A percentile compares a stretch with the other conserved stretches of the same genome.
Evolutionary conservation across 2,329 filamentous ascomycete genomes (phyloP).

Genomic region (Beauveria pseudobassiana): DNA sequence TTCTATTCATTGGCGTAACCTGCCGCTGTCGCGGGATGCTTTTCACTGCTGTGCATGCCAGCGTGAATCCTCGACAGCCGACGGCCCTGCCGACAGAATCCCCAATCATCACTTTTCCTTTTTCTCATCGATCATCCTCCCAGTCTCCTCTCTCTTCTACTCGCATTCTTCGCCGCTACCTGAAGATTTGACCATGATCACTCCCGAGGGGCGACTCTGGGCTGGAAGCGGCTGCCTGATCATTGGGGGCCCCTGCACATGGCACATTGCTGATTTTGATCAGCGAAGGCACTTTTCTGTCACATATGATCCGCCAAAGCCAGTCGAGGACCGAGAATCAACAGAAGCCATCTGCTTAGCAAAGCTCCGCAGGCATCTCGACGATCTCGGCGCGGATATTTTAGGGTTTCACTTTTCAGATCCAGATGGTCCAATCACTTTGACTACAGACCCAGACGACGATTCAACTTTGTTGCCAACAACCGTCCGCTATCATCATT

Average conservation of each 20-base stretch:
- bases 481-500: conserved; percentile 12
- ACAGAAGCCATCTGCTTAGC: conserved; percentile 6
- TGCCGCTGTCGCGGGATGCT: no score
- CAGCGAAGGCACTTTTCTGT: conserved; percentile 10
- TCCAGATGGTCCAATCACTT: conserved; percentile 12
- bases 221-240: conserved; percentile 2
- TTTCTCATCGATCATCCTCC: no score
- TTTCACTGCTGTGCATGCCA: no score
- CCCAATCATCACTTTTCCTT: no score
- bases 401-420: conserved; percentile 9
- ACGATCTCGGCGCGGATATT: conserved; percentile 4
- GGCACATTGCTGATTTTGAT: conserved; percentile 9
- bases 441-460: conserved; percentile 18
- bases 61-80: no score
- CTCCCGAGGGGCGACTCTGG: conserved; percentile 1
- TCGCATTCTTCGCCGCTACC: no score
- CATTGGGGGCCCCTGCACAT: not conserved
- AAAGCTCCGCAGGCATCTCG: conserved; percentile 2
- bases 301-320: not conserved
- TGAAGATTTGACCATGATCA: not conserved
- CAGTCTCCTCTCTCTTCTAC: no score
- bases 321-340: conserved; percentile 1
- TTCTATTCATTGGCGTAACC: no score
- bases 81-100: no score
- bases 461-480: conserved; percentile 20